Evolutionary conservation across 2,329 filamentous ascomycete species (phyloP).

Genomic region (Penicillium sp.): DNA sequence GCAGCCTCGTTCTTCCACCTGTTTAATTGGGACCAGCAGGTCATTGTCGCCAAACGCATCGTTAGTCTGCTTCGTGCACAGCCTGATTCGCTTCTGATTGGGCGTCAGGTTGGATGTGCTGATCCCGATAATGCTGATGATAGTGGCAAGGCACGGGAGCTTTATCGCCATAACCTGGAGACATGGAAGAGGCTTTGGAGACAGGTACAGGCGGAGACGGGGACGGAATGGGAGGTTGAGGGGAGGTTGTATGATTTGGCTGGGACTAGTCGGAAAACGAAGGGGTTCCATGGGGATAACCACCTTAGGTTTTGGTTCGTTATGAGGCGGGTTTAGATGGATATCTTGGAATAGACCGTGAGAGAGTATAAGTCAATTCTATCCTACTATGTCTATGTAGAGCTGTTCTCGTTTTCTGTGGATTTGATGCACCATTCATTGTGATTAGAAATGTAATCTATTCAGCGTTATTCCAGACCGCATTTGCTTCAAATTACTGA

Average conservation of each 20-base stretch:
- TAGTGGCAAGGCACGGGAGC: constrained; percentile 7
- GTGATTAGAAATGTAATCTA: neutral
- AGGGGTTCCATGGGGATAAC: constrained; percentile 11
- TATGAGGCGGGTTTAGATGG: constrained; percentile 11
- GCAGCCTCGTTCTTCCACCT: constrained; percentile 45
- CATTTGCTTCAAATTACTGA: neutral
- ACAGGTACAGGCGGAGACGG: constrained; percentile 51
- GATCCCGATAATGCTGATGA: constrained; percentile 11
- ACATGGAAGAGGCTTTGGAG: constrained; percentile 58
- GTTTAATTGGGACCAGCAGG: constrained; percentile 35
- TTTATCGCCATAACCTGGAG: constrained; percentile 51
- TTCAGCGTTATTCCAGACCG: neutral
- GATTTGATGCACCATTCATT: neutral
- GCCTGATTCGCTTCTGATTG: constrained; percentile 25
- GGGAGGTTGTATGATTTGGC: constrained; percentile 17
- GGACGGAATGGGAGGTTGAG: constrained; percentile 50
- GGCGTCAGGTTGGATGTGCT: constrained; percentile 21
- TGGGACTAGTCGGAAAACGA: constrained; percentile 7
- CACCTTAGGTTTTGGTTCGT: constrained; percentile 19
- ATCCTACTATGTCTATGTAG: neutral
- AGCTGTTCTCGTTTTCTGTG: neutral
- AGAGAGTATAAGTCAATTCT: neutral
- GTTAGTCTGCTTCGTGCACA: constrained; percentile 30
- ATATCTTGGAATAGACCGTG: neutral
- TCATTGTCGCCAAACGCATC: constrained; percentile 34